Percentiles rank a stretch among this genome's conserved stretches.
Evolutionary conservation across 768 basidiomycete species (phyloP).

Genomic region (Mycena galericulata): DNA sequence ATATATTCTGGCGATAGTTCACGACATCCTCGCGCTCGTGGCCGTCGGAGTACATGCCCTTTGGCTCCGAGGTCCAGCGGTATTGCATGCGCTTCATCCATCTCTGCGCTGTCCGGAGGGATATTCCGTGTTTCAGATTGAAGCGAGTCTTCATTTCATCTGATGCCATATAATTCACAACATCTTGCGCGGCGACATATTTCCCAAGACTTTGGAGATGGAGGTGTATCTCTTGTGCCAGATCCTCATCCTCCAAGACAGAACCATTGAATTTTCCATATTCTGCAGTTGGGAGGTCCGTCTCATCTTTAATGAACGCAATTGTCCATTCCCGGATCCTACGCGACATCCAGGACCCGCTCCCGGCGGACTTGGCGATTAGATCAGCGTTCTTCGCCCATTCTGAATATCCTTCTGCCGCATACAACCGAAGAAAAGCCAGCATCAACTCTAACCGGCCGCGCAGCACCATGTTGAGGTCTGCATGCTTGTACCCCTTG

Average conservation of each 20-base stretch:
- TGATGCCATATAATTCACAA: conserved; percentile 21
- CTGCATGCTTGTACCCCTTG: conserved; percentile 1
- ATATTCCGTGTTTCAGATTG: conserved; percentile 32
- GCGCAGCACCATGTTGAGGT: neutral
- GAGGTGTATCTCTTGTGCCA: neutral
- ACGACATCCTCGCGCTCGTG: conserved; percentile 48
- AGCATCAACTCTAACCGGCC: neutral
- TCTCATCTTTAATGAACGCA: neutral
- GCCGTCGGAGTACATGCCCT: too few species aligned
- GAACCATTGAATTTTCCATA: neutral
- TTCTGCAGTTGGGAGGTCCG: neutral
- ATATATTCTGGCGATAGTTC: conserved; percentile 42
- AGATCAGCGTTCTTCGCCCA: neutral
- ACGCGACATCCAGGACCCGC: neutral
- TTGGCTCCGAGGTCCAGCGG: conserved; percentile 38
- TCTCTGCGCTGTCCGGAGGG: conserved; percentile 39
- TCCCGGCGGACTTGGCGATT: neutral
- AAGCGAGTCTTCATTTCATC: conserved; percentile 12
- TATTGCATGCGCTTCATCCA: conserved; percentile 50
- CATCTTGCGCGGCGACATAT: conserved; percentile 5
- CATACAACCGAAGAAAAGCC: too few species aligned
- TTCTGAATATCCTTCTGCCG: neutral
- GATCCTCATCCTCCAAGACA: conserved; percentile 1
- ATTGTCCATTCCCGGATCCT: neutral
- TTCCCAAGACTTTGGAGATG: neutral